These are phyloP conservation scores for Lipomyces spencermartinsiae DNA, from an alignment of 805 yeast species.

Conservation along the genomic window DNA sequence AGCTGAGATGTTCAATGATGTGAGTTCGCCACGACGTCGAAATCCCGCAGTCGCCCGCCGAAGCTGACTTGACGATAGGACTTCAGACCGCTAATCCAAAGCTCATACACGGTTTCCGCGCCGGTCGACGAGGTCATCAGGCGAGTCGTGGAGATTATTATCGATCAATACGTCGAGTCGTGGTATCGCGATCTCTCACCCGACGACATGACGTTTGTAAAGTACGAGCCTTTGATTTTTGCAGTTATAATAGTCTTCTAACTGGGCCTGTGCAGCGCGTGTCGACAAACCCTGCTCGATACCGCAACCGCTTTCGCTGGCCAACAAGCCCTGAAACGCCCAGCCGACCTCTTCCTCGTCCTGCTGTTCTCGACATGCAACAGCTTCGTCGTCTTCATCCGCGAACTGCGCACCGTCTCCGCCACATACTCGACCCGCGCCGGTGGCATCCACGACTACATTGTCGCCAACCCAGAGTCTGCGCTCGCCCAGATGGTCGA, in stretches of 20 bases:
- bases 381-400: conserved; percentile 37
- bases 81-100: conserved; percentile 26
- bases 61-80: conserved; percentile 6
- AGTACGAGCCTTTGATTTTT: conserved; percentile 8
- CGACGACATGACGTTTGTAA: conserved; percentile 28
- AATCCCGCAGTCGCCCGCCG: too few relatives aligned
- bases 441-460: conserved; percentile 36
- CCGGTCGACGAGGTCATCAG: conserved; percentile 25
- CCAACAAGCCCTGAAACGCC: conserved; percentile 34
- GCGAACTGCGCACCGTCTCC: conserved; percentile 35
- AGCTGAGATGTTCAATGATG: conserved; percentile 17
- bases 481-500: conserved; percentile 40
- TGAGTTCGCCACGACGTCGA: conserved; percentile 3
- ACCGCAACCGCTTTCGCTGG: conserved; percentile 43
- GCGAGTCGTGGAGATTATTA: conserved; percentile 31
- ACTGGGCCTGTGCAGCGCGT: conserved; percentile 19
- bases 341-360: conserved; percentile 36
- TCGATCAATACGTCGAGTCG: conserved; percentile 29
- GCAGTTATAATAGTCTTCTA: background rate
- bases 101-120: conserved; percentile 20
- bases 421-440: conserved; percentile 28
- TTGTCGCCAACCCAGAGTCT: conserved; percentile 39
- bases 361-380: conserved; percentile 37
- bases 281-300: conserved; percentile 45
- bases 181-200: conserved; percentile 25